Conservation (phyloP, 768 basidiomycete species). For the Amyloporia xantha region DNA sequence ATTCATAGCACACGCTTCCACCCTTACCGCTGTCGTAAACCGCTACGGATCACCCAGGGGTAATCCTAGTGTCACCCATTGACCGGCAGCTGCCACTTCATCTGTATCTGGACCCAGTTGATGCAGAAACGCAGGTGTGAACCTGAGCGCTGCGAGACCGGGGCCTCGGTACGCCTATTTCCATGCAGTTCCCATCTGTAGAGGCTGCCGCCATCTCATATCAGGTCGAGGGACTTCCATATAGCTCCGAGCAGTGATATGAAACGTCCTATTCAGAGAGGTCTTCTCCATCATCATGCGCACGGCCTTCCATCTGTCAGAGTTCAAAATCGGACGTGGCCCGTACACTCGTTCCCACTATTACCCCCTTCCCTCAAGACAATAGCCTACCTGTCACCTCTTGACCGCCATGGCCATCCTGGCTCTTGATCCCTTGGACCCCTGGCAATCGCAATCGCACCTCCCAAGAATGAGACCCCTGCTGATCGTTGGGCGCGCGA, state of each 20-base stretch:
- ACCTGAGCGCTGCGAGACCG: too few relatives aligned
- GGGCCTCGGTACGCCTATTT: not conserved
- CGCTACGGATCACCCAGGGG: too few relatives aligned
- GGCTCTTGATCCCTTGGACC: conserved; percentile 39
- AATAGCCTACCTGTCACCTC: not conserved
- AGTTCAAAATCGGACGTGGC: not conserved
- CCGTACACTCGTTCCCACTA: not conserved
- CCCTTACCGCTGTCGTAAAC: too few relatives aligned
- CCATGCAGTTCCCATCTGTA: not conserved
- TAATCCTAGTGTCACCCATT: too few relatives aligned
- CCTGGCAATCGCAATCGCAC: conserved; percentile 50
- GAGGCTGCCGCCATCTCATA: not conserved
- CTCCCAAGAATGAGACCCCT: conserved; percentile 56
- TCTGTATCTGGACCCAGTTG: too few relatives aligned
- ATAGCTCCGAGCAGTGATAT: not conserved
- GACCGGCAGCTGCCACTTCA: too few relatives aligned
- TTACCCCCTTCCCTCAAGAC: not conserved
- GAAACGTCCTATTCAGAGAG: not conserved
- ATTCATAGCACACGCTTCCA: too few relatives aligned
- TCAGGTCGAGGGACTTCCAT: not conserved
- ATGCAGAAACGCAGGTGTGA: too few relatives aligned
- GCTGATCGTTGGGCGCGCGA: conserved; percentile 51
- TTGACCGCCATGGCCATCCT: conserved; percentile 8
- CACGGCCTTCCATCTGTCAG: conserved; percentile 2
- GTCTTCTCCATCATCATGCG: not conserved